These are phyloP conservation scores for Stygiomarasmius scandens DNA, from an alignment of 1,284 basidiomycete species.

Conservation along the genomic window DNA sequence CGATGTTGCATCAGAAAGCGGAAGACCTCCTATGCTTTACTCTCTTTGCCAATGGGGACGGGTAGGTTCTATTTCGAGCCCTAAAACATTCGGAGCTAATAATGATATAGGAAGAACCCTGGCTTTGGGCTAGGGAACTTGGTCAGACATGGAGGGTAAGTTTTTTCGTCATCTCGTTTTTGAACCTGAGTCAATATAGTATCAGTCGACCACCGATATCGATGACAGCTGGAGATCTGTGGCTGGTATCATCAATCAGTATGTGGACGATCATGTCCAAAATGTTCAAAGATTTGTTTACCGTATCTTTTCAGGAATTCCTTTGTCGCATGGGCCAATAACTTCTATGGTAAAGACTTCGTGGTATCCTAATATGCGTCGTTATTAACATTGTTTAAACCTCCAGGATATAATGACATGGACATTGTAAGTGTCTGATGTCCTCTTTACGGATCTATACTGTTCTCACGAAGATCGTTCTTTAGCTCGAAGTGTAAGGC, in stretches of 20 bases:
- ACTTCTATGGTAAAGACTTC: constrained; percentile 53
- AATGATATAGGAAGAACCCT: neutral
- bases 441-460: neutral
- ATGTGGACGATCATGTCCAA: too few relatives aligned
- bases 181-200: constrained; percentile 21
- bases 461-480: neutral
- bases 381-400: too few relatives aligned
- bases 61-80: constrained; percentile 39
- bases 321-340: constrained; percentile 52
- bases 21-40: constrained; percentile 47
- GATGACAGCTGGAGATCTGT: constrained; percentile 38
- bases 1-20: constrained; percentile 38
- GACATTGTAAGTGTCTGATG: constrained; percentile 14
- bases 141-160: constrained; percentile 50
- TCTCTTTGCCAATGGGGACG: constrained; percentile 57
- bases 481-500: neutral
- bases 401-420: constrained; percentile 14
- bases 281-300: too few relatives aligned
- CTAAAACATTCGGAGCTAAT: too few relatives aligned
- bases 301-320: too few relatives aligned
- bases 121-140: constrained; percentile 40
- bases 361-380: neutral
- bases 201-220: constrained; percentile 33
- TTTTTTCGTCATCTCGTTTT: constrained; percentile 25
- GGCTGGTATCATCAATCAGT: constrained; percentile 47